Base-by-base conservation (phyloP, 2,329 filamentous ascomycete species). In the Aspergillus ruber region DNA sequence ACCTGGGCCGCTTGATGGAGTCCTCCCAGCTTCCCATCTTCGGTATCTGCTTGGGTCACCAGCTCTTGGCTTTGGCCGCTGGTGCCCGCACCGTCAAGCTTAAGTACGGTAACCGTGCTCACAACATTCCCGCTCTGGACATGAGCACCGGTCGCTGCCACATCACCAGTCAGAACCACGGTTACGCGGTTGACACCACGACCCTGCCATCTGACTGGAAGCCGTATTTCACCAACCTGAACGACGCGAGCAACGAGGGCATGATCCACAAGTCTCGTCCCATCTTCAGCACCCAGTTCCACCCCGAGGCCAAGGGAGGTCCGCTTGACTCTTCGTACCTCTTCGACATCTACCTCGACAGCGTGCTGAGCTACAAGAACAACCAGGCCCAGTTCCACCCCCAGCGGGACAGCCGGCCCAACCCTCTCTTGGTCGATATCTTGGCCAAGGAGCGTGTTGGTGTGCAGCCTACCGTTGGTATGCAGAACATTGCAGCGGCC, bases 211-310 rank as follows among this genome's bases (percentile, higher is more conserved):
- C 74, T 47, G 90, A 96, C 33, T 98, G 90, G 83, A 93, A 90
- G 79, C 91, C 95, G 71, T 97, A 95, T 79, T 98, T 97, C 68
- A 85, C 95, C 71, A 97, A 98, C 78, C 78, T 97, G 57, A 98
- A 97, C 72, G 93, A 98, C 66, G 88, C 90, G 53, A 91, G 86
- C 71, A 98, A 98, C 71, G 93, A 98, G 77, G 91, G 83, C 50
- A 89, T 98, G 83, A 90, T 96, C 68, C 93, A 98, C 80, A 90
- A 86, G 74, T 86, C 87, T 49, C 88, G 91, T 32, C 93, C 93
- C 53, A 98, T 98, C 68, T 97, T 98, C 80, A 91, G 88, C 55
- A 95, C 90, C 20, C 93, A 98, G 73, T 98, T 98, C 83, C 93
- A 98, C 68, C 93, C 93, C 13, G 93, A 98, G 74, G 93, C 93